Evolutionary conservation across 1,284 basidiomycete species (phyloP).

Genomic region (Irpex sp.): DNA sequence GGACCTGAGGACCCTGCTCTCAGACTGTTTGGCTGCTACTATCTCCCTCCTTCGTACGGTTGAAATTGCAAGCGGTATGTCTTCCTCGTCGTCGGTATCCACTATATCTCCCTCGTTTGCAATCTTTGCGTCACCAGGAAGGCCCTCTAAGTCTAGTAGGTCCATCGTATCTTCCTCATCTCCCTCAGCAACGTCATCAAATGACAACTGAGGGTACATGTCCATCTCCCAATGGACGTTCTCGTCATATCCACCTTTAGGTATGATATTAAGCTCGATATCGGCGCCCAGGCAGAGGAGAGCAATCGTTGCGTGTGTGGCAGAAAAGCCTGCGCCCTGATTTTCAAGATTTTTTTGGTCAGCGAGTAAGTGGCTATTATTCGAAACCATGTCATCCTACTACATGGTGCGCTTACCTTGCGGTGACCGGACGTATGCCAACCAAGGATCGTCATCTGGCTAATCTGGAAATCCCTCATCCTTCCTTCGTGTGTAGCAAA

Average conservation of each 20-base stretch:
- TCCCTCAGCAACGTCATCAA: background rate
- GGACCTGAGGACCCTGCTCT: background rate
- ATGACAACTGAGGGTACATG: background rate
- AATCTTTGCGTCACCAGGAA: background rate
- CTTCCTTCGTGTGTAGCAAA: constrained; percentile 11
- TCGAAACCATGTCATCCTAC: no score
- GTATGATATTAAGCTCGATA: constrained; percentile 24
- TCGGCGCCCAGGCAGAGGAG: constrained; percentile 32
- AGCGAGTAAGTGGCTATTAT: background rate
- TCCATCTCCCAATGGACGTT: background rate
- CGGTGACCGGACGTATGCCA: constrained; percentile 32
- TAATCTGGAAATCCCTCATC: constrained; percentile 21
- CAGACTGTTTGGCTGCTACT: background rate
- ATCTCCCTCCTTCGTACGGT: background rate
- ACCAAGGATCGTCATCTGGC: constrained; percentile 26
- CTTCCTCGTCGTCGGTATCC: constrained; percentile 2
- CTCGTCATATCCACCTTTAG: constrained; percentile 4
- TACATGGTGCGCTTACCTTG: constrained; percentile 24
- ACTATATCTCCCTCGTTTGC: background rate
- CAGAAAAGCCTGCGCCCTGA: constrained; percentile 11
- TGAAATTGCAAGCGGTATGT: background rate
- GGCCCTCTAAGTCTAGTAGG: background rate
- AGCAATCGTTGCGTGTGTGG: constrained; percentile 15
- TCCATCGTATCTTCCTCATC: background rate
- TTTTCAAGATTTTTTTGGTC: background rate